A percentile compares a stretch with the other conserved stretches of the same genome.
phyloP scores from a whole-genome alignment of 192 early-diverging fungal genomes.

The Umbelopsis vinacea region DNA sequence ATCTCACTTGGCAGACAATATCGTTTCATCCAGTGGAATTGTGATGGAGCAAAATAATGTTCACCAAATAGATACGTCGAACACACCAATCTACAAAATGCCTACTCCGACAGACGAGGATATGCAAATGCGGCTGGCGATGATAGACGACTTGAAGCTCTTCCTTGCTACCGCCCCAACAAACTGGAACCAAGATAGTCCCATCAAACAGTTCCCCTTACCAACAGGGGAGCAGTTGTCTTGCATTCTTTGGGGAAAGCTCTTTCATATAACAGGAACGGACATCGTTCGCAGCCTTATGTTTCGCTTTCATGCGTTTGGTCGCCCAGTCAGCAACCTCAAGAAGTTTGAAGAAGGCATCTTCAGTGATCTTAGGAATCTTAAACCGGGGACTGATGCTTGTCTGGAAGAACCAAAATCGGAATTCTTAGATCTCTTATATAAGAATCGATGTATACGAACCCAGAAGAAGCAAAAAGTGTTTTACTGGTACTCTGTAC shows the following conservation, averaged over 20 bases:
- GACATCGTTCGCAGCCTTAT: conserved; percentile 92
- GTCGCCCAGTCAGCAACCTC: conserved; percentile 81
- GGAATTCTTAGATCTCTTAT: conserved; percentile 92
- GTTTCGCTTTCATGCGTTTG: conserved; percentile 91
- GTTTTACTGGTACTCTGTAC: conserved; percentile 97
- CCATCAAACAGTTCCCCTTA: conserved; percentile 65
- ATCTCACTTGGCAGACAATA: not conserved
- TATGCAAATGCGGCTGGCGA: conserved; percentile 25
- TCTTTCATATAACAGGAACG: conserved; percentile 94
- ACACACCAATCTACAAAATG: conserved; percentile 25
- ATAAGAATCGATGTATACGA: conserved; percentile 95
- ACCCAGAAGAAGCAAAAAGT: conserved; percentile 99
- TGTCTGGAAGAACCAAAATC: conserved; percentile 92
- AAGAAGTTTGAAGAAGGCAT: conserved; percentile 99
- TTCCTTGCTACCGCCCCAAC: conserved; percentile 71
- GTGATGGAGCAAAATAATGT: conserved; percentile 3
- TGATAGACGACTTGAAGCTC: conserved; percentile 56
- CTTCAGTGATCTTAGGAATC: conserved; percentile 92
- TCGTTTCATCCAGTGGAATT: not conserved
- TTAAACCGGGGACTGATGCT: conserved; percentile 95
- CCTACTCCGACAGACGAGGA: conserved; percentile 31
- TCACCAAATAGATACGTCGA: not conserved
- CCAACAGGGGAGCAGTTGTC: conserved; percentile 89
- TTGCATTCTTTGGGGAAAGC: conserved; percentile 92
- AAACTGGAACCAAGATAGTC: conserved; percentile 63